phyloP scores from a whole-genome alignment of 179 eudicot species.

The Gypsophila paniculata region DNA sequence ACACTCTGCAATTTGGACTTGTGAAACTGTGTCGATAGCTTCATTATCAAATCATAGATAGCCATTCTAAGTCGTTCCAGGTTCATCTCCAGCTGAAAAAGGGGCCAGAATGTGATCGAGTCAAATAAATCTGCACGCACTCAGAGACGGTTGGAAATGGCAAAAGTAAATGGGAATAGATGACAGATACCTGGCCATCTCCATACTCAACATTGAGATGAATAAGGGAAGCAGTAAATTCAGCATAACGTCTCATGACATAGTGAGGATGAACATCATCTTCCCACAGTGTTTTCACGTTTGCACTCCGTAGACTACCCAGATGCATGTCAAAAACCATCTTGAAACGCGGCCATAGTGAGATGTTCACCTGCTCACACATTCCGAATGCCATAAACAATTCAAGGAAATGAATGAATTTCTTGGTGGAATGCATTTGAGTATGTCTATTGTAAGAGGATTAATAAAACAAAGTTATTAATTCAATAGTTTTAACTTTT shows the following conservation, averaged over 20 bases:
- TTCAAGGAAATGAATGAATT: background rate
- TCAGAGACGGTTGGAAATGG: background rate
- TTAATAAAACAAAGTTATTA: no score
- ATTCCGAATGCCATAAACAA: slow-evolving; percentile 11
- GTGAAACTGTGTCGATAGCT: slow-evolving; percentile 70
- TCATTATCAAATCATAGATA: slow-evolving; percentile 78
- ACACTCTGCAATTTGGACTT: slow-evolving; percentile 82
- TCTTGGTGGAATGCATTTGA: no score
- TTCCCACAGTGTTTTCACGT: slow-evolving; percentile 85
- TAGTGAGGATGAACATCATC: slow-evolving; percentile 98
- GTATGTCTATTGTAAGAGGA: no score
- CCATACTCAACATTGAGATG: slow-evolving; percentile 91
- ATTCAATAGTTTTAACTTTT: no score
- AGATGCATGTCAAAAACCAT: slow-evolving; percentile 98
- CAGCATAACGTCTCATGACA: slow-evolving; percentile 98
- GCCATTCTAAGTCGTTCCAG: slow-evolving; percentile 92
- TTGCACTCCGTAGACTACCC: slow-evolving; percentile 82
- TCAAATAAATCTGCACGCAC: background rate
- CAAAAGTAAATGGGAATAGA: slow-evolving; percentile 10
- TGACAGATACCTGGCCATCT: slow-evolving; percentile 80
- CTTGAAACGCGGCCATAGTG: slow-evolving; percentile 98
- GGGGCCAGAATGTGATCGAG: slow-evolving; percentile 18
- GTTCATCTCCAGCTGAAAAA: slow-evolving; percentile 85
- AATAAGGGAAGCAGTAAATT: slow-evolving; percentile 92
- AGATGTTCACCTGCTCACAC: slow-evolving; percentile 68